phyloP scores from a whole-genome alignment of 2,329 filamentous ascomycete genomes.

The Botrytis byssoidea region DNA sequence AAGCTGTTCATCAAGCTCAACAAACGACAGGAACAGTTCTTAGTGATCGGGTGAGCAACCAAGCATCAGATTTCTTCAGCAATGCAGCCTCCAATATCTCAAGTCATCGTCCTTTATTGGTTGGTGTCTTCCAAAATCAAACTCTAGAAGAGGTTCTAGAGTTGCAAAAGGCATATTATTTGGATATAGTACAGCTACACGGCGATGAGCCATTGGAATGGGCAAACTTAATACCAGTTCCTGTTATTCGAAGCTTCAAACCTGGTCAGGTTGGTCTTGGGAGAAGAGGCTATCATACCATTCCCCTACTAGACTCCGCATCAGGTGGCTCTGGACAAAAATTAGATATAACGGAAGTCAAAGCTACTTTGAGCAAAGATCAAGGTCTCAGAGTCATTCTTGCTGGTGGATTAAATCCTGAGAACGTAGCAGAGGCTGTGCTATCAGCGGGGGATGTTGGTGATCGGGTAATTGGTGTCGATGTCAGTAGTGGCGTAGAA shows the following conservation, averaged over 20 bases:
- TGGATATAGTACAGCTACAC: constrained; percentile 92
- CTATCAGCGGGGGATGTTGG: constrained; percentile 58
- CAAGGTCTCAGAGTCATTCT: constrained; percentile 71
- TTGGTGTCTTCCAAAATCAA: constrained; percentile 93
- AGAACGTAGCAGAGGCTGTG: constrained; percentile 71
- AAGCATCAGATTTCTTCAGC: constrained; percentile 70
- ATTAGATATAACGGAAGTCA: constrained; percentile 70
- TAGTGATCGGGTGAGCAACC: constrained; percentile 32
- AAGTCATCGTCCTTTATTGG: constrained; percentile 67
- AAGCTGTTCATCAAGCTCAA: constrained; percentile 61
- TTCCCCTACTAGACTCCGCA: constrained; percentile 85
- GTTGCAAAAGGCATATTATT: constrained; percentile 69
- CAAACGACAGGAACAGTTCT: constrained; percentile 31
- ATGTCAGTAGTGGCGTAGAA: constrained; percentile 94
- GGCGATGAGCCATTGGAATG: constrained; percentile 91
- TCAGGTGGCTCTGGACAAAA: constrained; percentile 77
- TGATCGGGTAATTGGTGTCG: constrained; percentile 73
- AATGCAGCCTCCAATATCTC: constrained; percentile 49
- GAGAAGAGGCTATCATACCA: constrained; percentile 73
- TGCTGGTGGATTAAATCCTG: constrained; percentile 78
- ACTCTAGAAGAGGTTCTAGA: constrained; percentile 77
- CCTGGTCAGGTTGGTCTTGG: constrained; percentile 64
- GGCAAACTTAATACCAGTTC: constrained; percentile 84
- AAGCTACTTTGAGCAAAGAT: constrained; percentile 63
- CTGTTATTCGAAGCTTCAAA: constrained; percentile 83